phyloP scores from a whole-genome alignment of 441 rosid genomes.

The Populus tomentosa region DNA sequence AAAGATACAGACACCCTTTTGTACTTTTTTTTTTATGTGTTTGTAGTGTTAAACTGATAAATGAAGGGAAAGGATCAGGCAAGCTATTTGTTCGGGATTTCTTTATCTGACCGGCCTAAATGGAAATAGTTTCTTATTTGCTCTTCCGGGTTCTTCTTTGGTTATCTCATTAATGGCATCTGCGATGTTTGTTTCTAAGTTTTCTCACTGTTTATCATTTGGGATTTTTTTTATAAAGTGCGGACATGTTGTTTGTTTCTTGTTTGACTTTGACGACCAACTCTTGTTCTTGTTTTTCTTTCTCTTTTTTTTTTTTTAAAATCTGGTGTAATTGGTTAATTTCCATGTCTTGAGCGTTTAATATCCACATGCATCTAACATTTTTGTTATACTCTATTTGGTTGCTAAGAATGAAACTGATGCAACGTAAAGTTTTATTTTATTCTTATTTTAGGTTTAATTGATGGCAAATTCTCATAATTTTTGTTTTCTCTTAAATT shows the following conservation, averaged over 20 bases:
- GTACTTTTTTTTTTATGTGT: neutral
- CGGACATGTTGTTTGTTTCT: neutral
- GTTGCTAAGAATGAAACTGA: conserved; percentile 8
- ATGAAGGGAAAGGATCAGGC: conserved; percentile 61
- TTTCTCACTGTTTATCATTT: neutral
- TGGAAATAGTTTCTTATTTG: conserved; percentile 86
- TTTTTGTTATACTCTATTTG: conserved; percentile 14
- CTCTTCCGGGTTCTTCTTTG: conserved; percentile 92
- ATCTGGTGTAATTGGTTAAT: no score
- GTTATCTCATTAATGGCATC: conserved; percentile 89
- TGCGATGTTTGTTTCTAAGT: conserved; percentile 57
- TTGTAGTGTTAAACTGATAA: neutral
- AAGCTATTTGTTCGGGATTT: conserved; percentile 58
- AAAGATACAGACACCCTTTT: neutral
- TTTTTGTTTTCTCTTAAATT: no score
- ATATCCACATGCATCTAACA: neutral
- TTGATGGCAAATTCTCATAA: neutral
- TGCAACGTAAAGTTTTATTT: neutral
- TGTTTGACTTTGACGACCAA: neutral
- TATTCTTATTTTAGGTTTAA: neutral
- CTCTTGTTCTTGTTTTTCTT: neutral
- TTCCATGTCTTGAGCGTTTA: neutral
- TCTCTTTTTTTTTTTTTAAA: neutral
- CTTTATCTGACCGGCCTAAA: conserved; percentile 57
- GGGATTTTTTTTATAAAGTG: no score